Conservation (phyloP, 495 filamentous ascomycete species). For the Penicillium diatomitis region DNA sequence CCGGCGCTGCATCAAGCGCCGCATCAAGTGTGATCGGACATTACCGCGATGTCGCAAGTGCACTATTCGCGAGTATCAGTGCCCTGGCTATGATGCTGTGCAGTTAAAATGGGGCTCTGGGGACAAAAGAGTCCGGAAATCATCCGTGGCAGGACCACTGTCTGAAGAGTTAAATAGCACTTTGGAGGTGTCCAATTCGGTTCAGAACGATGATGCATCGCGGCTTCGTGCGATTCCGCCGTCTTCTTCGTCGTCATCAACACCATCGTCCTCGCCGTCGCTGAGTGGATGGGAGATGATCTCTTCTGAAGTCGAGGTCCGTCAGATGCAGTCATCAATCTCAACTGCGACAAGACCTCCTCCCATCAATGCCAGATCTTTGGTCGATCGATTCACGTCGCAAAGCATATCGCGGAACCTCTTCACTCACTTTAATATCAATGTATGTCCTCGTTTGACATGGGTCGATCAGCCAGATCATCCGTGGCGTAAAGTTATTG, state of each 20-base stretch:
- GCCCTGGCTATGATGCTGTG: conserved; percentile 1
- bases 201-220: no score
- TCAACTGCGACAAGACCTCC: neutral
- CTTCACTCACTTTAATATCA: conserved; percentile 2
- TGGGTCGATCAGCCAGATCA: conserved; percentile 1
- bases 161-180: no score
- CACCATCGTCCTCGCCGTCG: no score
- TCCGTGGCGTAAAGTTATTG: conserved; percentile 1
- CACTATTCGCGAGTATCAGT: neutral
- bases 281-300: no score
- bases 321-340: neutral
- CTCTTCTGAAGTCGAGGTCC: neutral
- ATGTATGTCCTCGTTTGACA: neutral
- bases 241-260: no score
- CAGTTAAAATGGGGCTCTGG: conserved; percentile 1
- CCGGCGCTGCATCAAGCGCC: conserved; percentile 1
- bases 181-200: no score
- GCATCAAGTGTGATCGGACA: conserved; percentile 1
- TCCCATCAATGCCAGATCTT: neutral
- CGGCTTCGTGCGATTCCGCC: no score
- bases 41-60: conserved; percentile 1
- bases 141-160: neutral
- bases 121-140: neutral
- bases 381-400: neutral
- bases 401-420: neutral